Percentiles rank a stretch among this genome's conserved stretches.
These are phyloP conservation scores for Pichia membranifaciens DNA, from an alignment of 805 yeast species.

Conservation along the genomic window DNA sequence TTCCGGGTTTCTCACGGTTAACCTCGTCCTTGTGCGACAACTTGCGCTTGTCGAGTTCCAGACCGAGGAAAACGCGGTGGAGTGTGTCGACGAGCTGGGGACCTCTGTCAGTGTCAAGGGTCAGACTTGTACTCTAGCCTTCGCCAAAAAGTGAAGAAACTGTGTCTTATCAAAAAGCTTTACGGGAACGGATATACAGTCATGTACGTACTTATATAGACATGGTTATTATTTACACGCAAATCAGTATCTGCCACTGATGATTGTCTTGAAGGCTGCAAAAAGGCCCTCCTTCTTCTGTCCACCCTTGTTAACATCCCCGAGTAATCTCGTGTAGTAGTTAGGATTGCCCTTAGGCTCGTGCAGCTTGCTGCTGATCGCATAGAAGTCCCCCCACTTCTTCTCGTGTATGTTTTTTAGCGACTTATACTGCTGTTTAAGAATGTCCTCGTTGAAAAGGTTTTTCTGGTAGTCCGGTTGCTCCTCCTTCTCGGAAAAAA, in stretches of 20 bases:
- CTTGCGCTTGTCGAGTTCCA: constrained; percentile 81
- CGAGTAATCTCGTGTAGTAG: constrained; percentile 65
- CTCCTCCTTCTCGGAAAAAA: constrained; percentile 30
- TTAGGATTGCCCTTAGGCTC: constrained; percentile 82
- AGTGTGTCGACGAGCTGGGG: constrained; percentile 23
- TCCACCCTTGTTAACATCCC: constrained; percentile 57
- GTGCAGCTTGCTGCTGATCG: constrained; percentile 57
- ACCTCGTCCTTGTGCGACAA: constrained; percentile 59
- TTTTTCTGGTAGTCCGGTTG: constrained; percentile 41
- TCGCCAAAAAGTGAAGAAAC: constrained; percentile 25
- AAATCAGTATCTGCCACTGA: constrained; percentile 57
- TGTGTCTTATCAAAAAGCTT: not conserved
- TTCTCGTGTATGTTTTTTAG: constrained; percentile 52
- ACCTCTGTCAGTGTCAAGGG: constrained; percentile 16
- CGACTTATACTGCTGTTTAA: constrained; percentile 51
- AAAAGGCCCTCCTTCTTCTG: constrained; percentile 60
- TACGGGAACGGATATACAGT: not conserved
- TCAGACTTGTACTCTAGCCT: constrained; percentile 23
- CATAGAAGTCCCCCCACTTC: constrained; percentile 58
- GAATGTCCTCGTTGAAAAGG: constrained; percentile 42
- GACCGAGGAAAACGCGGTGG: constrained; percentile 42
- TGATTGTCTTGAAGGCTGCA: constrained; percentile 65
- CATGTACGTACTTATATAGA: not conserved
- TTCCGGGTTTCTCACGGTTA: constrained; percentile 60
- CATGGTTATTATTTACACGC: not conserved